Conservation (phyloP, 208 protist species). For the Trypanosoma cruzi region DNA sequence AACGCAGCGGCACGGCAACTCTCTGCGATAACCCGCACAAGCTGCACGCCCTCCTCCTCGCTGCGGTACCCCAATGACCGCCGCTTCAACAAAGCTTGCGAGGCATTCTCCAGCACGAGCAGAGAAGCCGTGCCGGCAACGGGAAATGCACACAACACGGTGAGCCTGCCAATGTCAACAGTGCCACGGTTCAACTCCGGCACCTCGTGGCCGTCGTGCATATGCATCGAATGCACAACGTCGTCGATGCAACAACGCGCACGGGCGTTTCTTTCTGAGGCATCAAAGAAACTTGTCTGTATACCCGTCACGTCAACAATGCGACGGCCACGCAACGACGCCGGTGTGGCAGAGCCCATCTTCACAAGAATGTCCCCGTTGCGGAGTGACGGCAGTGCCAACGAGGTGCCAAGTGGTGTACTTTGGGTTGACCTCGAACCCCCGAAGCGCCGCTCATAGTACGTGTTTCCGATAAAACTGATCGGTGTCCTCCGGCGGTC, state of each 20-base stretch:
- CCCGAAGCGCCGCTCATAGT: constrained; percentile 72
- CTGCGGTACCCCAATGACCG: constrained; percentile 43
- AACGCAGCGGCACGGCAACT: constrained; percentile 18
- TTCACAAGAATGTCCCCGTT: constrained; percentile 28
- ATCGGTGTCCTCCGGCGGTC: constrained; percentile 23
- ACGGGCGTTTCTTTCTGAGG: constrained; percentile 34
- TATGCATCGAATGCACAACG: constrained; percentile 76
- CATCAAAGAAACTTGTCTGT: constrained; percentile 63
- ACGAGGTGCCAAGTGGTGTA: neutral
- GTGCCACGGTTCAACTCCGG: constrained; percentile 68
- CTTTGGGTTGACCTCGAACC: neutral
- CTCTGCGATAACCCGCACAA: constrained; percentile 59
- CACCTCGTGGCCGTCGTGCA: constrained; percentile 79
- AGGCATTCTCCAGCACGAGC: constrained; percentile 47
- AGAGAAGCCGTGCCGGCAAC: neutral
- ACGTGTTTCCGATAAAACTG: constrained; percentile 65
- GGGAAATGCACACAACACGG: constrained; percentile 48
- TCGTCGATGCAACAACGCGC: constrained; percentile 52
- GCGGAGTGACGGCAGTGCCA: constrained; percentile 15
- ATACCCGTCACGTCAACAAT: constrained; percentile 79
- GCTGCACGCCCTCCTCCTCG: constrained; percentile 58
- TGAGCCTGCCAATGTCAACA: constrained; percentile 51
- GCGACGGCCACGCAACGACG: constrained; percentile 38
- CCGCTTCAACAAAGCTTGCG: constrained; percentile 33
- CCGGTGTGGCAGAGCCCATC: constrained; percentile 45